Evolutionary conservation across 768 basidiomycete genomes (phyloP).

Genomic region (Podaxis rugospora): DNA sequence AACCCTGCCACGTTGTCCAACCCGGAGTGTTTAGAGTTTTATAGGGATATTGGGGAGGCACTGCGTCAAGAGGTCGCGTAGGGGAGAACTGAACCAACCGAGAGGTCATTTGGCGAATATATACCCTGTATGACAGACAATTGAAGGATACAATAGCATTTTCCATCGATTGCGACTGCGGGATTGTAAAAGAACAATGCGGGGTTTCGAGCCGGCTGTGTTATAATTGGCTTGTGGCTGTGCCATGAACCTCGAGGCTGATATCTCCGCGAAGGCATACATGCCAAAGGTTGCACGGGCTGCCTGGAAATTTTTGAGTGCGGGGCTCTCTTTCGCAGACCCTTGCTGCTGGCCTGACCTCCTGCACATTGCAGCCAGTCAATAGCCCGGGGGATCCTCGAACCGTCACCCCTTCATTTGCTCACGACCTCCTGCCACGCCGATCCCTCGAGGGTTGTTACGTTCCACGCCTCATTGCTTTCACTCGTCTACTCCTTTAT

Average conservation of each 20-base stretch:
- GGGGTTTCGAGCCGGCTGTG: constrained; percentile 8
- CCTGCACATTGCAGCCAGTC: constrained; percentile 9
- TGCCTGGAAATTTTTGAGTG: constrained; percentile 20
- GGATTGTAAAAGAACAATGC: constrained; percentile 1
- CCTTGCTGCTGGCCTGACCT: constrained; percentile 16
- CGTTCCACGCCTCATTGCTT: constrained; percentile 41
- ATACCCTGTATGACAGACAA: background rate
- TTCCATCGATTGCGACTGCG: background rate
- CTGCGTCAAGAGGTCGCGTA: constrained; percentile 43
- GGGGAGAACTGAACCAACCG: background rate
- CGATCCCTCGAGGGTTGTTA: constrained; percentile 23
- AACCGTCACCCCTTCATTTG: constrained; percentile 1
- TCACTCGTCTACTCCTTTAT: constrained; percentile 34
- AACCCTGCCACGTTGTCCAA: constrained; percentile 73
- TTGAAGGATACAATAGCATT: background rate
- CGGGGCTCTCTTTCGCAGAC: constrained; percentile 17
- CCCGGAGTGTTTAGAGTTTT: constrained; percentile 65
- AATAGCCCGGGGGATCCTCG: constrained; percentile 1
- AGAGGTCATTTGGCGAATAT: background rate
- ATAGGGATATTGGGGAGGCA: constrained; percentile 46
- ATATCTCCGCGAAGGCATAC: constrained; percentile 17
- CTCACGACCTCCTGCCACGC: constrained; percentile 16
- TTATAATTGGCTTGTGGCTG: constrained; percentile 18
- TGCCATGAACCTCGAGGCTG: constrained; percentile 28
- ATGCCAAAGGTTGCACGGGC: constrained; percentile 1